Conservation (phyloP, 805 yeast genomes). For the Diddensiella santjacobensis region DNA sequence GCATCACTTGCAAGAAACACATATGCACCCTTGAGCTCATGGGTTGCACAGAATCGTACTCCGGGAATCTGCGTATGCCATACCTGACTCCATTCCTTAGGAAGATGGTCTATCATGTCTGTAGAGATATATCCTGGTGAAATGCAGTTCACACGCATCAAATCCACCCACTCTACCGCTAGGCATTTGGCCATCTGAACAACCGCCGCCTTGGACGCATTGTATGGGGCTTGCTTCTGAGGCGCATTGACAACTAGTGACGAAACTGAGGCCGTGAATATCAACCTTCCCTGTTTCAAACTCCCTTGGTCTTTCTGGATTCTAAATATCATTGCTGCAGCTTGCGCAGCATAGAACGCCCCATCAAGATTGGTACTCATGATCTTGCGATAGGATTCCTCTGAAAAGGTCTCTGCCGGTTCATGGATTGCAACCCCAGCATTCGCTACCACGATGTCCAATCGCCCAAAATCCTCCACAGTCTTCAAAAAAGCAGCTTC, state of each 20-base stretch:
- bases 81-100: conserved; percentile 35
- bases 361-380: conserved; percentile 61
- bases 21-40: conserved; percentile 72
- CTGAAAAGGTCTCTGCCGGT: conserved; percentile 59
- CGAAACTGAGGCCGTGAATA: conserved; percentile 61
- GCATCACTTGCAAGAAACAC: conserved; percentile 70
- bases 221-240: conserved; percentile 61
- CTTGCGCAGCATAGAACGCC: conserved; percentile 56
- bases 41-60: conserved; percentile 78
- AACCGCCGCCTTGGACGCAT: conserved; percentile 66
- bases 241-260: conserved; percentile 64
- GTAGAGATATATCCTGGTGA: conserved; percentile 78
- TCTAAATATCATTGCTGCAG: conserved; percentile 57
- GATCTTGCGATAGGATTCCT: conserved; percentile 52
- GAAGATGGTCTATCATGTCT: conserved; percentile 48
- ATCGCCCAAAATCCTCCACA: conserved; percentile 42
- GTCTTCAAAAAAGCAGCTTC: not conserved
- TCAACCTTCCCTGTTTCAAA: conserved; percentile 47
- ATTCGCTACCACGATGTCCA: conserved; percentile 52
- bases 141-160: conserved; percentile 62
- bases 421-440: conserved; percentile 64
- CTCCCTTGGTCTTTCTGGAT: conserved; percentile 44
- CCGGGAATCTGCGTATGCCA: conserved; percentile 70
- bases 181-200: conserved; percentile 59
- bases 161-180: conserved; percentile 65